These are phyloP conservation scores for Grammothele lineata DNA, from an alignment of 768 basidiomycete species.

Conservation along the genomic window DNA sequence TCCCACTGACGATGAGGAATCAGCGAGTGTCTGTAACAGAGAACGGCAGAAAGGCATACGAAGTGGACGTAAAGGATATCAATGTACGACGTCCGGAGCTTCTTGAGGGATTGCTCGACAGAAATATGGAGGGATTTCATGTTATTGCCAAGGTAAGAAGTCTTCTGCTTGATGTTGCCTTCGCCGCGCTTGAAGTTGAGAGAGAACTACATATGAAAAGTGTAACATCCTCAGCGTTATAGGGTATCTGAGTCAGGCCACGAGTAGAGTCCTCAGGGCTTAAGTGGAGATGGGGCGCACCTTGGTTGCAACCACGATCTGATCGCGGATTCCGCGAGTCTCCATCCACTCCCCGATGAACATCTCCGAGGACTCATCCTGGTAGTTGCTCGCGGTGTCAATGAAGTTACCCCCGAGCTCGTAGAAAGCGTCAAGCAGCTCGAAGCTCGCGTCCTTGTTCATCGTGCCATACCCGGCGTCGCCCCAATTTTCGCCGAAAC, in stretches of 20 bases:
- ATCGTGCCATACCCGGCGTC: conserved; percentile 25
- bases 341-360: conserved; percentile 41
- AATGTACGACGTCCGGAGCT: conserved; percentile 39
- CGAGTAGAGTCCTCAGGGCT: no score
- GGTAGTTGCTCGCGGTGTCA: conserved; percentile 33
- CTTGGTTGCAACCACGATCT: conserved; percentile 31
- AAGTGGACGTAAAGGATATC: conserved; percentile 43
- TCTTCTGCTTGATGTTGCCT: neutral
- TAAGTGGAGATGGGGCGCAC: no score
- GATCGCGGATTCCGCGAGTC: conserved; percentile 30
- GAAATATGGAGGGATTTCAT: conserved; percentile 34
- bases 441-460: conserved; percentile 32
- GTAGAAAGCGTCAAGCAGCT: conserved; percentile 22
- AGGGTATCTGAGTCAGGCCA: no score
- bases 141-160: conserved; percentile 30
- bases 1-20: no score
- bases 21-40: no score
- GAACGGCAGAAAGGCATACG: no score
- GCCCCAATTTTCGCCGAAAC: conserved; percentile 36
- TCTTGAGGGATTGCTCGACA: conserved; percentile 31
- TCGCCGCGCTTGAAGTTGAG: neutral
- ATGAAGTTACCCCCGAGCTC: conserved; percentile 32
- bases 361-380: conserved; percentile 24
- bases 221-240: no score
- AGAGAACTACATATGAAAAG: neutral